Conservation (phyloP, 1,139 yeast genomes). For the Yamadazyma pseudoaaseri region DNA sequence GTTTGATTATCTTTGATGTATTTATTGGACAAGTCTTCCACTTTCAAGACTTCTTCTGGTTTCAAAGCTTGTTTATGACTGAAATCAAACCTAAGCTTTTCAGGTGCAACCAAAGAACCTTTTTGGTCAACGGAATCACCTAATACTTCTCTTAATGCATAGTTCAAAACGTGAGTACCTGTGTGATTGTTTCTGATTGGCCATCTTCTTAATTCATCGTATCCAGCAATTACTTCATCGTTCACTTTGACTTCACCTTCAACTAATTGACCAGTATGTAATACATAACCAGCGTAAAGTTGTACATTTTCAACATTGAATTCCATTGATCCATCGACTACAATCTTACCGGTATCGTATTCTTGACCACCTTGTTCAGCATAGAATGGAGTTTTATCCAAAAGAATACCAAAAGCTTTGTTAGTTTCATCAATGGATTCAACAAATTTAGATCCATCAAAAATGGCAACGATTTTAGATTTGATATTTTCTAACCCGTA, state of each 20-base stretch:
- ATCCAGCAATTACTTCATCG: slow-evolving; percentile 78
- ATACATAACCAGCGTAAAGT: slow-evolving; percentile 87
- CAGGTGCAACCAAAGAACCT: slow-evolving; percentile 95
- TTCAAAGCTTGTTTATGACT: slow-evolving; percentile 83
- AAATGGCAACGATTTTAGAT: slow-evolving; percentile 67
- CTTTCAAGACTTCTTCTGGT: slow-evolving; percentile 65
- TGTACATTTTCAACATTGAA: slow-evolving; percentile 91
- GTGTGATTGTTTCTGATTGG: slow-evolving; percentile 98
- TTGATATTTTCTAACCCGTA: slow-evolving; percentile 64
- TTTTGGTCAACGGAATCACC: slow-evolving; percentile 92
- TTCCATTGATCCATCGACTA: slow-evolving; percentile 83
- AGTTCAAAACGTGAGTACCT: slow-evolving; percentile 93
- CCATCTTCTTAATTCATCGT: slow-evolving; percentile 93
- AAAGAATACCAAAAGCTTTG: slow-evolving; percentile 71
- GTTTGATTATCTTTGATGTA: slow-evolving; percentile 67
- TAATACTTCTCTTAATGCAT: slow-evolving; percentile 78
- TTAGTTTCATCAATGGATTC: slow-evolving; percentile 39
- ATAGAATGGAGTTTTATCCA: slow-evolving; percentile 90
- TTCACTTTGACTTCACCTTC: slow-evolving; percentile 73
- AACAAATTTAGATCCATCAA: slow-evolving; percentile 65
- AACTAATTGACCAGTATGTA: slow-evolving; percentile 83
- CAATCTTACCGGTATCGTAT: slow-evolving; percentile 89
- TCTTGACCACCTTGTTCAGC: slow-evolving; percentile 99
- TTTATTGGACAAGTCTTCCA: slow-evolving; percentile 72
- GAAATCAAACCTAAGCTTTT: slow-evolving; percentile 93